Evolutionary conservation across 805 yeast species (phyloP).

Genomic region (Zygosaccharomyces kombuchaensis): DNA sequence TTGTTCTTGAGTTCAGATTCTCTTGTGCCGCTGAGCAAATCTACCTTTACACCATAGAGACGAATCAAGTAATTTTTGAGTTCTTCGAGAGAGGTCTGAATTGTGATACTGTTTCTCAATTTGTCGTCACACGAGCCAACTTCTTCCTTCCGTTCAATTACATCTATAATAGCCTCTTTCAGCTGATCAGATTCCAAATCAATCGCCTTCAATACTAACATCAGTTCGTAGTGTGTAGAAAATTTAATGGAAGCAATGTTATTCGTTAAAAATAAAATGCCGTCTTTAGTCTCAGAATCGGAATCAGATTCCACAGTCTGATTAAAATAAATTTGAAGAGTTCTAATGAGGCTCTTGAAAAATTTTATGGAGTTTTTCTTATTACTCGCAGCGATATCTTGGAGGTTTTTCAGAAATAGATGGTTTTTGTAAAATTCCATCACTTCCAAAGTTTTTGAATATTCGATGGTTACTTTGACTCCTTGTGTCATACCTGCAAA

Average conservation of each 20-base stretch:
- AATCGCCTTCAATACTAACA: slow-evolving; percentile 16
- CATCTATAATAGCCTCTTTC: slow-evolving; percentile 23
- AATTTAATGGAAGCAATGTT: slow-evolving; percentile 23
- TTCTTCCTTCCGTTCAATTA: neutral
- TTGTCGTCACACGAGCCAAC: neutral
- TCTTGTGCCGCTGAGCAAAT: slow-evolving; percentile 12
- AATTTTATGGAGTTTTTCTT: slow-evolving; percentile 22
- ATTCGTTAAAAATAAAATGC: slow-evolving; percentile 20
- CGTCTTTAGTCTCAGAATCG: slow-evolving; percentile 11
- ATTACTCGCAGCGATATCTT: slow-evolving; percentile 15
- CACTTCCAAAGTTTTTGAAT: slow-evolving; percentile 22
- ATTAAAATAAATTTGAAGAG: slow-evolving; percentile 13
- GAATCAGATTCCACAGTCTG: slow-evolving; percentile 10
- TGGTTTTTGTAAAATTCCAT: slow-evolving; percentile 12
- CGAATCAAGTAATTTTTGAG: slow-evolving; percentile 12
- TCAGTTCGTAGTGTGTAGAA: slow-evolving; percentile 22
- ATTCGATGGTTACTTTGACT: slow-evolving; percentile 48
- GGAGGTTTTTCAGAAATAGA: slow-evolving; percentile 16
- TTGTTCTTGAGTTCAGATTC: slow-evolving; percentile 19
- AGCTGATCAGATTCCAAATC: slow-evolving; percentile 26
- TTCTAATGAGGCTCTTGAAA: slow-evolving; percentile 14
- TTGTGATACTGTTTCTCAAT: slow-evolving; percentile 10
- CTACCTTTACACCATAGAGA: slow-evolving; percentile 18
- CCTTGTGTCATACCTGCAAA: slow-evolving; percentile 66
- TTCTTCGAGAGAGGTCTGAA: slow-evolving; percentile 15